Base-by-base conservation (phyloP, 2,329 filamentous ascomycete genomes). In the Emydomyces testavorans region DNA sequence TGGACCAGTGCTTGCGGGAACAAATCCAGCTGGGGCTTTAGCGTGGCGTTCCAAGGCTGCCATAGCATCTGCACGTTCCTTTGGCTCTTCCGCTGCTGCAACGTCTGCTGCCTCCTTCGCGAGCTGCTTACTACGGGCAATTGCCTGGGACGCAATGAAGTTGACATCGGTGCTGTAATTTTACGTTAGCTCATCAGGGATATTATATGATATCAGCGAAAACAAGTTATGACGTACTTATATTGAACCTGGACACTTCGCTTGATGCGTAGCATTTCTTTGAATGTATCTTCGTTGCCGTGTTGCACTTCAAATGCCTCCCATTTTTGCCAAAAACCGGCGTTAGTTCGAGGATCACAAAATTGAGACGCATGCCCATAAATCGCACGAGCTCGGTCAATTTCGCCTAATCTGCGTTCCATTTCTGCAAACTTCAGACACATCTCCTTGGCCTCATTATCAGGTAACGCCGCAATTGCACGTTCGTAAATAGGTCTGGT, bases 231-330 rank as follows among this genome's bases (percentile, higher is more conserved):
- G 38, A 68, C 72, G 61, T 75, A 79, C 76, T 96, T 96, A 74
- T 93, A 98, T 70, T 95, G 86, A 46, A 92, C 90, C 66, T 95
- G 88, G 10, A 98, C 92, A 66, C 87, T 94, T 63, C 92, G 76
- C 75, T 96, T 98, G 73, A 98, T 88, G 24, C 92, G 82, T 53
- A 96, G 74, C 92, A 98, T 98, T 65, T 98, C 92, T 71, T 94
- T 95, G 75, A 93, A 98, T 0, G 93, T 98, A 65, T 98, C 92
- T 65, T 98, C 93, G 68, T 98, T 98, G 55, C 92, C 92, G 62
- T 98, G 92, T 64, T 93, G 85, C 18, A 96, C 88, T 67, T 98
- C 93, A 65, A 98, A 98, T 47, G 81, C 76, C 66, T 98, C 92
- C 92, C 92, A 98, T 64, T 90, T 93, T 58, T 81, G 76, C 93